Conservation (phyloP, 371 early-diverging fungal species). For the Apophysomyces sp. region DNA sequence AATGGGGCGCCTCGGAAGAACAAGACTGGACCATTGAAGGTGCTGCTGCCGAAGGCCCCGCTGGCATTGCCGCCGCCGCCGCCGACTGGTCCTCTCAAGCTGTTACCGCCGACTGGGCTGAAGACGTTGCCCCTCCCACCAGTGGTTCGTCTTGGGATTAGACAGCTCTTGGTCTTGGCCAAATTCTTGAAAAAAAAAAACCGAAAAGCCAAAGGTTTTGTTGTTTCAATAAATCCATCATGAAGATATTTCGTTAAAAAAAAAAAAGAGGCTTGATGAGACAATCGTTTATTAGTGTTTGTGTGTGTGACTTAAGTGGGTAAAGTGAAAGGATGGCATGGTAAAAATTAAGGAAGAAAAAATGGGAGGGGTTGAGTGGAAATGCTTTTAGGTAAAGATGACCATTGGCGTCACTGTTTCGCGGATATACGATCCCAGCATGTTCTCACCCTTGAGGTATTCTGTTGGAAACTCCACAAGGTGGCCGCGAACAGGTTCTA, state of each 20-base stretch:
- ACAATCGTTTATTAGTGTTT: background rate
- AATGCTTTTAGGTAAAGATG: constrained; percentile 49
- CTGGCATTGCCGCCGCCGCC: constrained; percentile 6
- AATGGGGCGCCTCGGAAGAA: constrained; percentile 30
- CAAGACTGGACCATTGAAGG: constrained; percentile 19
- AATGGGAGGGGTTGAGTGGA: background rate
- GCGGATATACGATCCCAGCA: constrained; percentile 57
- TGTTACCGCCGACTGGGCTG: constrained; percentile 14
- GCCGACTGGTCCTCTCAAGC: constrained; percentile 14
- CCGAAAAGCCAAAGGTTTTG: too few species aligned
- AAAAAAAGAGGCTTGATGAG: background rate
- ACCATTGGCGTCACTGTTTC: constrained; percentile 57
- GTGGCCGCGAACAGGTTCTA: constrained; percentile 57
- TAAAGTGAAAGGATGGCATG: too few species aligned
- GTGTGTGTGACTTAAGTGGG: background rate
- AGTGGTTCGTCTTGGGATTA: constrained; percentile 6
- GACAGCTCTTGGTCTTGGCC: background rate
- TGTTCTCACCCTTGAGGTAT: constrained; percentile 71
- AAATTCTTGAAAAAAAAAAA: background rate
- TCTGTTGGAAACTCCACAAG: constrained; percentile 74
- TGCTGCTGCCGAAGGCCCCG: constrained; percentile 16
- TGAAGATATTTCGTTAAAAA: too few species aligned
- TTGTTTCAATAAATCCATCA: too few species aligned
- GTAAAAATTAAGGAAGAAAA: background rate
- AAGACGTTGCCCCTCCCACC: constrained; percentile 9